phyloP scores from a whole-genome alignment of 2,329 filamentous ascomycete genomes.

The Hymenoscyphus linearis region DNA sequence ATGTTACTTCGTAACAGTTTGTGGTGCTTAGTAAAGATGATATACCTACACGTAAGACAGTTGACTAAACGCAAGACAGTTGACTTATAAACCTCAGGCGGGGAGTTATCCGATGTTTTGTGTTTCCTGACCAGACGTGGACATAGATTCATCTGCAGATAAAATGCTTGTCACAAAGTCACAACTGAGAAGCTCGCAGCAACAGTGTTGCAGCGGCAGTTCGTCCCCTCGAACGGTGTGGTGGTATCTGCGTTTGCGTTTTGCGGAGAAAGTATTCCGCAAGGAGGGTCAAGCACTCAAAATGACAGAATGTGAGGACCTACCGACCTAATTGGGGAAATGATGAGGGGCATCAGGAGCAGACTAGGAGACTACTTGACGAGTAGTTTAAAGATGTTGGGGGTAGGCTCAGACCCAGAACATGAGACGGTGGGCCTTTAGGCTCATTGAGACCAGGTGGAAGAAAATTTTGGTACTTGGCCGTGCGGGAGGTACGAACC shows the following conservation, averaged over 20 bases:
- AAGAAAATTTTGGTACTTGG: background rate
- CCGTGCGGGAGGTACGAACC: background rate
- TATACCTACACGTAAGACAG: background rate
- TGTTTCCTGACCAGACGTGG: background rate
- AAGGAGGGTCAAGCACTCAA: background rate
- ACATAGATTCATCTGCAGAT: background rate
- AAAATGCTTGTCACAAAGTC: background rate
- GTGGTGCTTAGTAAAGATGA: background rate
- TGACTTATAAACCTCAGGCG: background rate
- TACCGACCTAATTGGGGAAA: background rate
- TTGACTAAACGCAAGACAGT: background rate
- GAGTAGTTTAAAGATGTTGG: background rate
- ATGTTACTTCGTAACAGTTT: background rate
- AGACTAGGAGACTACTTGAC: background rate
- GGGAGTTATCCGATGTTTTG: background rate
- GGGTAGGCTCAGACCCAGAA: background rate
- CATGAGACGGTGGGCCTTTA: background rate
- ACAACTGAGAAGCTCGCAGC: conserved; percentile 1
- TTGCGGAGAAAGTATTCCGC: conserved; percentile 4
- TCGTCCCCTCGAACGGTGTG: conserved; percentile 5
- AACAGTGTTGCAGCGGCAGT: background rate
- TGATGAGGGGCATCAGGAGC: background rate
- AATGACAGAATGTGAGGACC: background rate
- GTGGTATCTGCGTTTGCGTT: background rate
- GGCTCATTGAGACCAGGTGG: background rate